Percentiles rank a stretch among this genome's conserved stretches.
Conservation (phyloP, 1,284 basidiomycete species). For the Quambalaria eucalypti region DNA sequence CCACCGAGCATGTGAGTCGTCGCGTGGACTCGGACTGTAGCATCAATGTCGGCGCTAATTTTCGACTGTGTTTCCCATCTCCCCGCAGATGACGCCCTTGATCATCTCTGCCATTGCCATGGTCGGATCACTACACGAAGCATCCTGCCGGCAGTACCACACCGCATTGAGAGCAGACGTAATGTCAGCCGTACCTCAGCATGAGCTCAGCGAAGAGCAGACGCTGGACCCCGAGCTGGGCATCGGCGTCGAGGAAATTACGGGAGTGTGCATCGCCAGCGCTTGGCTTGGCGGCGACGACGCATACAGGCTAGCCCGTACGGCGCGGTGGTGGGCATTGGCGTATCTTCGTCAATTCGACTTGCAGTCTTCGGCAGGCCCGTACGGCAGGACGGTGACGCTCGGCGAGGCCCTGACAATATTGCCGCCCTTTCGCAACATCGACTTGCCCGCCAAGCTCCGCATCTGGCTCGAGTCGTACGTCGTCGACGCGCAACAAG, state of each 20-base stretch:
- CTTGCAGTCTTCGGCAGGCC: neutral
- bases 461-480: conserved; percentile 39
- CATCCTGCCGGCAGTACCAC: conserved; percentile 5
- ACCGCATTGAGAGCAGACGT: neutral
- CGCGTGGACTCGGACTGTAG: conserved; percentile 23
- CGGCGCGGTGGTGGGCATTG: conserved; percentile 30
- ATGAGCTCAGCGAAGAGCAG: conserved; percentile 7
- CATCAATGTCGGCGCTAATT: conserved; percentile 7
- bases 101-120: conserved; percentile 35
- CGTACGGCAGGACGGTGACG: conserved; percentile 15
- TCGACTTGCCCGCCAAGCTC: conserved; percentile 28
- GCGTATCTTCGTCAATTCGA: conserved; percentile 35
- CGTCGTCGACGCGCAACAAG: conserved; percentile 31
- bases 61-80: neutral
- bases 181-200: neutral
- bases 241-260: conserved; percentile 38
- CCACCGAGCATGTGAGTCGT: conserved; percentile 37
- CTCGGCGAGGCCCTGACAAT: conserved; percentile 32
- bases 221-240: conserved; percentile 36
- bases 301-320: conserved; percentile 16
- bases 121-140: conserved; percentile 30
- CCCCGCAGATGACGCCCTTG: conserved; percentile 23
- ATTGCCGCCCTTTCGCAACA: conserved; percentile 33
- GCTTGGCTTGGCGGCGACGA: conserved; percentile 30
- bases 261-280: conserved; percentile 31